A percentile compares a stretch with the other conserved stretches of the same genome.
Conservation (phyloP, 2,329 filamentous ascomycete genomes). For the Aspergillus amoenus region DNA sequence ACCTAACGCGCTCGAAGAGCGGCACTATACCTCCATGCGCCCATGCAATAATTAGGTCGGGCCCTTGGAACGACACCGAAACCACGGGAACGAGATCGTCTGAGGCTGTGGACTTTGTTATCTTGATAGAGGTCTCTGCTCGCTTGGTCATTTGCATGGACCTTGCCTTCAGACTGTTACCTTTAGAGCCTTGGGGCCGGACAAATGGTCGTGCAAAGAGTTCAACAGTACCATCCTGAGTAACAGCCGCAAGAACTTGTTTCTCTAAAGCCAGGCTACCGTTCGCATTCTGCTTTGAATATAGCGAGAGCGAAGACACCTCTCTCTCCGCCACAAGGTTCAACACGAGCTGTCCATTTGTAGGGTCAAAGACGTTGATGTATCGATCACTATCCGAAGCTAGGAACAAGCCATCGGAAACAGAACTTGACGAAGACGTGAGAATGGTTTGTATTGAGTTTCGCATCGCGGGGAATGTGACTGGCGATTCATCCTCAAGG, state of each 20-base stretch:
- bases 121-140: conserved; percentile 45
- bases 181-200: conserved; percentile 29
- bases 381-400: conserved; percentile 51
- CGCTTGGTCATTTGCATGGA: conserved; percentile 47
- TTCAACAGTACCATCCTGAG: conserved; percentile 50
- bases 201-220: conserved; percentile 51
- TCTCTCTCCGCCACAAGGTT: conserved; percentile 52
- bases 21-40: conserved; percentile 51
- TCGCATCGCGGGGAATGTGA: conserved; percentile 50
- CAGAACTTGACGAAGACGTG: conserved; percentile 39
- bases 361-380: conserved; percentile 50
- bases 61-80: conserved; percentile 45
- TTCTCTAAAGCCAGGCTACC: conserved; percentile 30
- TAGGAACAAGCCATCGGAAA: conserved; percentile 43
- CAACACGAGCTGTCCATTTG: conserved; percentile 44
- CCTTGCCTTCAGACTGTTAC: conserved; percentile 44
- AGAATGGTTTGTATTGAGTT: conserved; percentile 50
- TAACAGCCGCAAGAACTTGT: conserved; percentile 47
- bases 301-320: conserved; percentile 40
- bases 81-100: conserved; percentile 43
- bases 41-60: conserved; percentile 49
- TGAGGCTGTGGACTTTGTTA: conserved; percentile 44
- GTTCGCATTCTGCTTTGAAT: conserved; percentile 23
- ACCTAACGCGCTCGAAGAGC: conserved; percentile 50
- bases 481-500: conserved; percentile 38